Base-by-base conservation (phyloP, 2,329 filamentous ascomycete species). In the Clarireedia hainanense region DNA sequence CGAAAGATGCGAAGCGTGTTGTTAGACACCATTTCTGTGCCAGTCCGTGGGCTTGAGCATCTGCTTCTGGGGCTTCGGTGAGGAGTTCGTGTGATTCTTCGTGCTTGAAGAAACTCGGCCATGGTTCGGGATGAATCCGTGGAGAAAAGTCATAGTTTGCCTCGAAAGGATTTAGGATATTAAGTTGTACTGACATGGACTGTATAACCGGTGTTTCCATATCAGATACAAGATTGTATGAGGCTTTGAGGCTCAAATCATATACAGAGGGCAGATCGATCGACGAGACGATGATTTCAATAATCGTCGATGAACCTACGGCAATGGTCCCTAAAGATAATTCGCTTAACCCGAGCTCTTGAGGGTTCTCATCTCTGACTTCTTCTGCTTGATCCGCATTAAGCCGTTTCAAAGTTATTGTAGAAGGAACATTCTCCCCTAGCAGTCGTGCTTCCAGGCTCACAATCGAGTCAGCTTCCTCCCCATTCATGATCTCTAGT, bases 81-180 rank as follows among this genome's bases (percentile, higher is more conserved):
- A 15, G 34, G 10, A 4, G 6, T 10, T 69, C 64, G 10, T 73
- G 70, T 26, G 62, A 68, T 27, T 73, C 70, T 62, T 69, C 57
- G 50, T 67, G 74, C 52, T 84, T 78, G 70, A 97, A 99, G 64
- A 95, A 84, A 68, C 86, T 91, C 1, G 94, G 91, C 92, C 94
- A 99, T 2, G 83, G 77, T 49, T 87, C 85, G 0, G 79, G 71
- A 69, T 96, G 87, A 3, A 96, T 76, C 9, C 87, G 81, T 10
- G 94, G 91, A 12, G 85, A 78, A 59, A 97, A 83, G 60, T 95
- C 89, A 69, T 95, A 96, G 65, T 88, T 94, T 15, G 91, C 89
- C 72, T 96, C 91, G 64, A 99, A 97, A 0, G 92, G 90, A 50
- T 84, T 85, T 53, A 89, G 83, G 55, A 96, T 80, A 39, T 83